A percentile compares a stretch with the other conserved stretches of the same genome.
These are phyloP conservation scores for Penicillium cataractarum DNA, from an alignment of 495 filamentous ascomycete species.

Conservation along the genomic window DNA sequence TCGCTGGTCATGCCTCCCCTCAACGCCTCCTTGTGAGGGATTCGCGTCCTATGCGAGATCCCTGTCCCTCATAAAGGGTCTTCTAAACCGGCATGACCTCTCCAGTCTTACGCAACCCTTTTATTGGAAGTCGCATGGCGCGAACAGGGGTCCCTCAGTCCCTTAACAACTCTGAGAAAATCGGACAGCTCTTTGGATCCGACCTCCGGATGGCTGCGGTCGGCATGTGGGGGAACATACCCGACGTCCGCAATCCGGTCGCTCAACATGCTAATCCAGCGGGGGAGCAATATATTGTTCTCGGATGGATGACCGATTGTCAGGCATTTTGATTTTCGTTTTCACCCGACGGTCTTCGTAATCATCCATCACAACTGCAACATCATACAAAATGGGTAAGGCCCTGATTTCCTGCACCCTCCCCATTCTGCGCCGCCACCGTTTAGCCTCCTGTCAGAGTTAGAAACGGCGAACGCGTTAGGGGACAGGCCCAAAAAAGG, in stretches of 20 bases:
- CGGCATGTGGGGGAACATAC: constrained; percentile 29
- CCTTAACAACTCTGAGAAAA: not conserved
- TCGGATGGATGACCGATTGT: not conserved
- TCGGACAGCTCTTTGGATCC: not conserved
- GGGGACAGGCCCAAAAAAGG: not conserved
- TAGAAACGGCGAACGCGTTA: not conserved
- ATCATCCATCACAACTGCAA: not conserved
- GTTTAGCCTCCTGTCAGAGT: not conserved
- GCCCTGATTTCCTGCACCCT: not conserved
- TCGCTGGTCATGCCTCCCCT: not conserved
- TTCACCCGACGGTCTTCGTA: not conserved
- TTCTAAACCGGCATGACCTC: not conserved
- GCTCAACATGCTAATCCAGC: not conserved
- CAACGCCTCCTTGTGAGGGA: not conserved
- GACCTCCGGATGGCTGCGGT: not conserved
- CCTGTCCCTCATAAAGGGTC: not conserved
- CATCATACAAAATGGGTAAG: constrained; percentile 10
- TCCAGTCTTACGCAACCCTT: not conserved
- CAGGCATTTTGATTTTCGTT: not conserved
- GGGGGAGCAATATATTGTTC: constrained; percentile 7
- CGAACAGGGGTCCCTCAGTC: not conserved
- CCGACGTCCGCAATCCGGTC: constrained; percentile 11
- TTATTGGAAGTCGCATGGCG: not conserved
- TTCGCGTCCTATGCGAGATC: not conserved
- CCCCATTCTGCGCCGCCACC: not conserved